These are phyloP conservation scores for Starmerella gropengiesseri DNA, from an alignment of 805 yeast genomes.

Conservation along the genomic window DNA sequence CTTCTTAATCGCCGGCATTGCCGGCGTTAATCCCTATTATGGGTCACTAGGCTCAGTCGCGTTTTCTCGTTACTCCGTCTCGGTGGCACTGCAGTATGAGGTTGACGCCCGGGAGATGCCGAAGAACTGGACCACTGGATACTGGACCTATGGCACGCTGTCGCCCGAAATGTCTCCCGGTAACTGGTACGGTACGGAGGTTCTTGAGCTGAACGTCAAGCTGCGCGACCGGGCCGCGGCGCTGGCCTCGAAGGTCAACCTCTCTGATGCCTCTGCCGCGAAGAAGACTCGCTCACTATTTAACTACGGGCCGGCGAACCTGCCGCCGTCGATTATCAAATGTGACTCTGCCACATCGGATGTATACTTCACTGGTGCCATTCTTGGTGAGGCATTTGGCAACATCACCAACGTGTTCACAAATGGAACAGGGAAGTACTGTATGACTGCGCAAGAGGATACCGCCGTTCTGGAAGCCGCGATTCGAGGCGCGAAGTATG, in stretches of 20 bases:
- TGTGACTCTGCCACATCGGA: constrained; percentile 56
- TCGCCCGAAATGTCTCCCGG: constrained; percentile 42
- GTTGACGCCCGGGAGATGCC: constrained; percentile 39
- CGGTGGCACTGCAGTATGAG: constrained; percentile 50
- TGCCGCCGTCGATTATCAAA: constrained; percentile 38
- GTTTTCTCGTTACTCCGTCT: constrained; percentile 50
- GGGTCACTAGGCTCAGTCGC: constrained; percentile 53
- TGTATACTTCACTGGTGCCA: constrained; percentile 47
- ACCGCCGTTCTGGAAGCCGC: constrained; percentile 53
- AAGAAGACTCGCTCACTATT: constrained; percentile 40
- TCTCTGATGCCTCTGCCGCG: constrained; percentile 37
- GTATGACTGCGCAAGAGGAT: constrained; percentile 58
- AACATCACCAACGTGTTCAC: constrained; percentile 41
- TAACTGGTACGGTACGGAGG: constrained; percentile 52
- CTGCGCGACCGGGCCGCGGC: constrained; percentile 48
- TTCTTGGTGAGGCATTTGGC: constrained; percentile 41
- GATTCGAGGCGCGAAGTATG: constrained; percentile 43
- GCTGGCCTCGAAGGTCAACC: constrained; percentile 37
- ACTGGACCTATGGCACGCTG: constrained; percentile 45
- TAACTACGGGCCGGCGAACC: constrained; percentile 40
- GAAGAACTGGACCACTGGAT: constrained; percentile 48
- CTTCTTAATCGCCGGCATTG: constrained; percentile 55
- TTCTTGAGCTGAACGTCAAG: constrained; percentile 48
- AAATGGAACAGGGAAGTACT: constrained; percentile 49
- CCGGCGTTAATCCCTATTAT: constrained; percentile 47